Evolutionary conservation across 768 basidiomycete genomes (phyloP), one percentile per base, ranked within the genome.

Genomic region (Neoboletus magnificus): DNA sequence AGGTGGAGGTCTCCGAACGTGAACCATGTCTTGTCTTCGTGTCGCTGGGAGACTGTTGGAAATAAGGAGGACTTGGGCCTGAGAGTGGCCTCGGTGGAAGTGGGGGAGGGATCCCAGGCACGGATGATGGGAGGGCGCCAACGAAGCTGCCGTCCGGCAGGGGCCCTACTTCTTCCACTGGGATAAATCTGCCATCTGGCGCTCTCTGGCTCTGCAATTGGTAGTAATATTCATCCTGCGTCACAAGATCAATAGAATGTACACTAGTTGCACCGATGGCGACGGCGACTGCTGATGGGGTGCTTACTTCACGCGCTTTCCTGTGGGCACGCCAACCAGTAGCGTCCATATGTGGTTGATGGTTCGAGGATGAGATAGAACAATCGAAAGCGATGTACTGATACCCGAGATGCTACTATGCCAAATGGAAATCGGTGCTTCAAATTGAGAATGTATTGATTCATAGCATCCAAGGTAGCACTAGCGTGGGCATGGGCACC

Each of bases 251-350:
- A 39, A 27, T 2, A n/a, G 27, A 54, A 59, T 11, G 41, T 4
- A 29, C 50, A 18, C 30, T 13, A 42, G 45, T 32, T 4, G 36
- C 13, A 44, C 30, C n/a, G n/a, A n/a, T 43, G 4, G 43, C 25
- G 18, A 37, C 11, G 2, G 5, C 22, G 44, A 23, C 20, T 30
- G 40, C 11, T 50, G 9, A 29, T 52, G 22, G 47, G 32, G 60
- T 12, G 5, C 74, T 55, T 59, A 79, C 85, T 73, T 79, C 79
- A 49, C 79, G 73, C 3, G 85, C 91, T 58, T 80, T 79, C 50
- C 83, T 79, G 16, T 77, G 77, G 35, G 89, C 88, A 62, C 80
- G 81, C 89, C 90, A 92, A 54, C 91, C 91, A 51, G 83, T 74
- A 55, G 80, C 83, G 67, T 91, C 91, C 89, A 92, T 91, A 44